A percentile compares a stretch with the other conserved stretches of the same genome.
Evolutionary conservation across 176 grass and related monocot genomes (phyloP).

Genomic region (Paspalum notatum): DNA sequence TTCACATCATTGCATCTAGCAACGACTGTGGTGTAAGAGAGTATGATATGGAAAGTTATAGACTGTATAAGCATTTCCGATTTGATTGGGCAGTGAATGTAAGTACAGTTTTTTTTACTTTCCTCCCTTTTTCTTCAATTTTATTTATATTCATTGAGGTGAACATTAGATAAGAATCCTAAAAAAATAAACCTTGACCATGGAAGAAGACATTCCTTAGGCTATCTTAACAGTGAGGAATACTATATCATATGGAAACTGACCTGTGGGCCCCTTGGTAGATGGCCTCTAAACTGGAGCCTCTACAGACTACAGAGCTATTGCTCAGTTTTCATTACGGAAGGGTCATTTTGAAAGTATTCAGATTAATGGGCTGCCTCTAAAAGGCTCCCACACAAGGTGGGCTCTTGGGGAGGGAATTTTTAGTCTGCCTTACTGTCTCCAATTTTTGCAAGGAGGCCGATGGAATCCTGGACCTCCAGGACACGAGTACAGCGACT

Average conservation of each 20-base stretch:
- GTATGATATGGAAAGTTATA: conserved; percentile 71
- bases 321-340: neutral
- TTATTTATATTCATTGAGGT: neutral
- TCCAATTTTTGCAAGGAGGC: neutral
- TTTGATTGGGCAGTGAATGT: conserved; percentile 79
- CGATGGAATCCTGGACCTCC: neutral
- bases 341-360: neutral
- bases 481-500: neutral
- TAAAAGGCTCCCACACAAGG: neutral
- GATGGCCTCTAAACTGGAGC: neutral
- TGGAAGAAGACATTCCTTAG: neutral
- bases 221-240: neutral
- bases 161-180: neutral
- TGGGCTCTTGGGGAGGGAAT: neutral
- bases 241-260: neutral
- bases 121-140: neutral
- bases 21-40: conserved; percentile 69
- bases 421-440: neutral
- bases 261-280: neutral
- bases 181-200: neutral
- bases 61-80: conserved; percentile 57
- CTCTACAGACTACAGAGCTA: neutral
- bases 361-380: conserved; percentile 7
- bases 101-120: conserved; percentile 26
- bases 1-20: conserved; percentile 68